Evolutionary conservation across 2,329 filamentous ascomycete species (phyloP).

Genomic region (Claviceps sp.): DNA sequence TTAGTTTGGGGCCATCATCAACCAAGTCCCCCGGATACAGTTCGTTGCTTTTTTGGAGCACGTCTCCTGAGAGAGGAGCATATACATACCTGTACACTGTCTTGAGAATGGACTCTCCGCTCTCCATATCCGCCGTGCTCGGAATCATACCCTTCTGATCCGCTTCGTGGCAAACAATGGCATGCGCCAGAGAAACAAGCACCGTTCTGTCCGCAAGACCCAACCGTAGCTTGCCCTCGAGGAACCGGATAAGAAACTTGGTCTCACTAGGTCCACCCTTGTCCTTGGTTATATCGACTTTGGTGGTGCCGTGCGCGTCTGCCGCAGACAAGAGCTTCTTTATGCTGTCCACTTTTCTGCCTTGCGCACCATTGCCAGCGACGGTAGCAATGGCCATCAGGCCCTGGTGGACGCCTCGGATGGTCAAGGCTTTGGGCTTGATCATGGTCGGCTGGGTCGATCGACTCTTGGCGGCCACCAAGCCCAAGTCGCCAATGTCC

Average conservation of each 20-base stretch:
- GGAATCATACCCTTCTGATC: slow-evolving; percentile 56
- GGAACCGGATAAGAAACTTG: slow-evolving; percentile 82
- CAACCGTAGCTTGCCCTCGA: slow-evolving; percentile 87
- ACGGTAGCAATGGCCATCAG: slow-evolving; percentile 80
- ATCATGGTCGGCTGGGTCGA: slow-evolving; percentile 97
- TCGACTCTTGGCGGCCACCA: slow-evolving; percentile 91
- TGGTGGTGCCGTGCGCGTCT: slow-evolving; percentile 58
- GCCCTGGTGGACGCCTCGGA: slow-evolving; percentile 75
- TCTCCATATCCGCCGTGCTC: slow-evolving; percentile 61
- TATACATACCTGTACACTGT: slow-evolving; percentile 64
- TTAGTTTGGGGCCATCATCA: neutral
- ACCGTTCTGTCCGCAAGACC: slow-evolving; percentile 89
- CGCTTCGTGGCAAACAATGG: slow-evolving; percentile 72
- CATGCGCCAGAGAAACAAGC: slow-evolving; percentile 78
- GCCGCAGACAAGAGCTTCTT: slow-evolving; percentile 92
- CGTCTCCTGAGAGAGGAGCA: no score
- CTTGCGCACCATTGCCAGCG: slow-evolving; percentile 75
- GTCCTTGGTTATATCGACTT: slow-evolving; percentile 81
- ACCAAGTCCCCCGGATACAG: neutral
- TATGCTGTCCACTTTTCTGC: slow-evolving; percentile 83
- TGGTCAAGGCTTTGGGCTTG: slow-evolving; percentile 82
- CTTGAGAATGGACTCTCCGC: slow-evolving; percentile 78
- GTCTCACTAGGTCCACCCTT: slow-evolving; percentile 91
- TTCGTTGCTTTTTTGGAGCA: no score
- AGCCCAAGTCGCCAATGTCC: slow-evolving; percentile 86